Conservation (phyloP, 495 filamentous ascomycete species). For the Penicillium steckii region DNA sequence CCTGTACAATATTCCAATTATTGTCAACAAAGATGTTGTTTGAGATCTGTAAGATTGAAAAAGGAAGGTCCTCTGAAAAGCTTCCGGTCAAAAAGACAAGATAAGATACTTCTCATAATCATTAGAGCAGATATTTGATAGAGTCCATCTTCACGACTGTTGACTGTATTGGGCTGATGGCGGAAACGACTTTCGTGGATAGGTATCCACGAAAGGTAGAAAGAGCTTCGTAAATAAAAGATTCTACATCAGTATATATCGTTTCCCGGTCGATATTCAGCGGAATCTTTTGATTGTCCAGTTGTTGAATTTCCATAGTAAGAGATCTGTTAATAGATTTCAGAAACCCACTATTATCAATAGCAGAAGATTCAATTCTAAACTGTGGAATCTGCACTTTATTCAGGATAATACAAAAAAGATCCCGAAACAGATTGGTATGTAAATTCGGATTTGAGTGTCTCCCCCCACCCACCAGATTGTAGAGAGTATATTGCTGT, state of each 20-base stretch:
- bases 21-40: conserved; percentile 33
- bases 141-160: conserved; percentile 22
- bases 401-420: conserved; percentile 27
- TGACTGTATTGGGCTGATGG: conserved; percentile 33
- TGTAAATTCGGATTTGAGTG: conserved; percentile 15
- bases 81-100: conserved; percentile 24
- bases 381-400: conserved; percentile 23
- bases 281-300: conserved; percentile 39
- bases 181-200: conserved; percentile 28
- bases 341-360: conserved; percentile 22
- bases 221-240: conserved; percentile 14
- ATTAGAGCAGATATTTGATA: conserved; percentile 27
- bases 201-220: no score
- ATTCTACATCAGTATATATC: conserved; percentile 31
- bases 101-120: conserved; percentile 27
- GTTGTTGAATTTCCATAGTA: conserved; percentile 22
- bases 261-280: conserved; percentile 27
- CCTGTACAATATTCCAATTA: neutral
- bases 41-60: conserved; percentile 28
- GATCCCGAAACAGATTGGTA: conserved; percentile 28
- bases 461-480: conserved; percentile 28
- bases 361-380: conserved; percentile 26
- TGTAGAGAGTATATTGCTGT: conserved; percentile 34
- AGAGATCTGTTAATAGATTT: conserved; percentile 28
- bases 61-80: conserved; percentile 23